These are phyloP conservation scores for Backusella sp. DNA, from an alignment of 192 early-diverging fungal species.

Conservation along the genomic window DNA sequence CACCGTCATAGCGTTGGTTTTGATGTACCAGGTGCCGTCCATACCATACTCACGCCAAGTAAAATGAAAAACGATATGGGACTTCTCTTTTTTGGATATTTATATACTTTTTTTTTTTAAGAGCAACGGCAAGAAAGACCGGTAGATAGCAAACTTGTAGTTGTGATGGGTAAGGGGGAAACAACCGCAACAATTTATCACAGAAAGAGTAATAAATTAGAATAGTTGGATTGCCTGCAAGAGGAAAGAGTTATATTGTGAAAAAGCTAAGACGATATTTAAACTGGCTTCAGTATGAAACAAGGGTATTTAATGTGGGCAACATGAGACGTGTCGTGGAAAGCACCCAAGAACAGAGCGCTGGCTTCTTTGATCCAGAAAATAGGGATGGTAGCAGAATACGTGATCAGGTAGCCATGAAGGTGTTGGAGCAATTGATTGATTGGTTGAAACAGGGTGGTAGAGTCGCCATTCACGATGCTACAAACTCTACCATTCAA, in stretches of 20 bases:
- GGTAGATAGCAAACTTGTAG: conserved; percentile 84
- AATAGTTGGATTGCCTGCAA: conserved; percentile 87
- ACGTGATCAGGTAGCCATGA: conserved; percentile 88
- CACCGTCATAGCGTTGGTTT: conserved; percentile 31
- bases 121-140: conserved; percentile 55
- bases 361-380: conserved; percentile 89
- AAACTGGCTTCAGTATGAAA: conserved; percentile 77
- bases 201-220: neutral
- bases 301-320: conserved; percentile 93
- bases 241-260: conserved; percentile 95
- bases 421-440: conserved; percentile 89
- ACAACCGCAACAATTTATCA: neutral
- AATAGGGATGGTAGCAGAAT: conserved; percentile 72
- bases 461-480: conserved; percentile 92
- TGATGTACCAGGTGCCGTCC: conserved; percentile 50
- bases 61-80: neutral
- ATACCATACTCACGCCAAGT: conserved; percentile 46
- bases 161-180: conserved; percentile 77
- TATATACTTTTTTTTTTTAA: conserved; percentile 9
- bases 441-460: conserved; percentile 86
- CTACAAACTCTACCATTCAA: conserved; percentile 90
- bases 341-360: conserved; percentile 64
- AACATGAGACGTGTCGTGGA: conserved; percentile 74
- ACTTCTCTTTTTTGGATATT: neutral
- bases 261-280: conserved; percentile 93